phyloP scores from a whole-genome alignment of 768 basidiomycete species.

The Royoungia palumana region DNA sequence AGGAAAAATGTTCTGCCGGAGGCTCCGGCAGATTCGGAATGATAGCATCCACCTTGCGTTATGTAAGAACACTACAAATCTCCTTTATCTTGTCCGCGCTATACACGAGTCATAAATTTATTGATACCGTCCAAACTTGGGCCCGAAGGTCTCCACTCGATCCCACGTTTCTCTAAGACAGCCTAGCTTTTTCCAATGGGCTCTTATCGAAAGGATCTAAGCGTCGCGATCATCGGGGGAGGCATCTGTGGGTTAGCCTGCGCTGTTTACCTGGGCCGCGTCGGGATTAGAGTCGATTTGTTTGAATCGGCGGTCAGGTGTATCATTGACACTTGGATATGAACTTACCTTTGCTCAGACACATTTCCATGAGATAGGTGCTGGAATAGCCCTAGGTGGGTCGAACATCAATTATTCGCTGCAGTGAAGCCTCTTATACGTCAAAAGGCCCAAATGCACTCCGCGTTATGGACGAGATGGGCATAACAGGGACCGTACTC shows the following conservation, averaged over 20 bases:
- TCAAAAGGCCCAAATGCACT: slow-evolving; percentile 48
- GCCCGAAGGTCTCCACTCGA: too few species aligned
- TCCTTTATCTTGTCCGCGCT: too few species aligned
- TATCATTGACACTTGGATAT: neutral
- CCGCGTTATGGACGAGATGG: slow-evolving; percentile 42
- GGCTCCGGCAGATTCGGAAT: too few species aligned
- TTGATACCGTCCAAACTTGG: too few species aligned
- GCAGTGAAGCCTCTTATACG: neutral
- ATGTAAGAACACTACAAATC: too few species aligned
- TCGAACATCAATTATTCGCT: neutral
- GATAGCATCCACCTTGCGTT: neutral
- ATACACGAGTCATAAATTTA: too few species aligned
- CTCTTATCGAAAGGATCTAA: slow-evolving; percentile 37
- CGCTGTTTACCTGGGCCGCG: slow-evolving; percentile 41
- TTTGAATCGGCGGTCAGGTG: slow-evolving; percentile 49
- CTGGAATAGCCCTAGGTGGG: slow-evolving; percentile 51
- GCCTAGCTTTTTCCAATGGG: neutral
- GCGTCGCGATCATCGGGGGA: slow-evolving; percentile 53
- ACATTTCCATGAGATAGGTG: slow-evolving; percentile 50
- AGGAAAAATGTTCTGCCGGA: too few species aligned
- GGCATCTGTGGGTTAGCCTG: slow-evolving; percentile 53
- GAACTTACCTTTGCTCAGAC: slow-evolving; percentile 28
- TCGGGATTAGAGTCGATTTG: slow-evolving; percentile 44
- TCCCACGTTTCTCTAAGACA: too few species aligned
- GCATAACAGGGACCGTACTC: slow-evolving; percentile 43